Evolutionary conservation across 768 basidiomycete species (phyloP).

Genomic region (Suillus alpinus): DNA sequence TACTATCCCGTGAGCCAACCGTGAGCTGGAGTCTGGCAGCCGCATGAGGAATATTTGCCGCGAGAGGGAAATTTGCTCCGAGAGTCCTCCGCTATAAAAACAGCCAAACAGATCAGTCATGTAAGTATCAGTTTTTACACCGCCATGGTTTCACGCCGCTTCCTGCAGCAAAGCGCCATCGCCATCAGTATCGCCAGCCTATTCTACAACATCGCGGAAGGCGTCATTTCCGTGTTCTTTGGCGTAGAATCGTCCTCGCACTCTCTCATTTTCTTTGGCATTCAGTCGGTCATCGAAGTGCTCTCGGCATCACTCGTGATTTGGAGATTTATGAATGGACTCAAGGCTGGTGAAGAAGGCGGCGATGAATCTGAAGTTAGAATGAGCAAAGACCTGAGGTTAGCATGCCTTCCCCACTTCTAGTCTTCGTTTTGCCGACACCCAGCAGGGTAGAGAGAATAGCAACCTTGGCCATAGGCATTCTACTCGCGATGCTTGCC

Average conservation of each 20-base stretch:
- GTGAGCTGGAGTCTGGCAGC: neutral
- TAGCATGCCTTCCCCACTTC: neutral
- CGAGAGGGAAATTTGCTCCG: neutral
- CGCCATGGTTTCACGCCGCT: slow-evolving; percentile 25
- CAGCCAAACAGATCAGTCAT: neutral
- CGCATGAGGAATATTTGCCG: neutral
- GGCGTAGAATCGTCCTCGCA: slow-evolving; percentile 43
- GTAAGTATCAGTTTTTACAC: neutral
- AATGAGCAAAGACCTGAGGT: slow-evolving; percentile 5
- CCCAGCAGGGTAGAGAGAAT: slow-evolving; percentile 35
- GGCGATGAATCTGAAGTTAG: slow-evolving; percentile 14
- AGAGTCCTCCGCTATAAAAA: neutral
- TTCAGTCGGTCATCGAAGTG: slow-evolving; percentile 48
- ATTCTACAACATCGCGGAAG: slow-evolving; percentile 40
- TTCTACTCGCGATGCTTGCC: slow-evolving; percentile 34
- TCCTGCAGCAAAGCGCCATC: slow-evolving; percentile 36
- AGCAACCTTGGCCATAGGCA: slow-evolving; percentile 35
- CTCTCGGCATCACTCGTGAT: slow-evolving; percentile 41
- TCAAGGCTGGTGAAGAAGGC: slow-evolving; percentile 33
- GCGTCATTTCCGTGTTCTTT: slow-evolving; percentile 41
- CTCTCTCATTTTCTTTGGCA: slow-evolving; percentile 46
- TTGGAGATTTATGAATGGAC: slow-evolving; percentile 40
- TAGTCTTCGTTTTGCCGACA: neutral
- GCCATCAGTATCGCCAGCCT: slow-evolving; percentile 41
- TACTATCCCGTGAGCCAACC: neutral